Percentiles rank a stretch among this genome's conserved stretches.
Evolutionary conservation across 441 rosid species (phyloP).

Genomic region (Syzygium syzygioides): DNA sequence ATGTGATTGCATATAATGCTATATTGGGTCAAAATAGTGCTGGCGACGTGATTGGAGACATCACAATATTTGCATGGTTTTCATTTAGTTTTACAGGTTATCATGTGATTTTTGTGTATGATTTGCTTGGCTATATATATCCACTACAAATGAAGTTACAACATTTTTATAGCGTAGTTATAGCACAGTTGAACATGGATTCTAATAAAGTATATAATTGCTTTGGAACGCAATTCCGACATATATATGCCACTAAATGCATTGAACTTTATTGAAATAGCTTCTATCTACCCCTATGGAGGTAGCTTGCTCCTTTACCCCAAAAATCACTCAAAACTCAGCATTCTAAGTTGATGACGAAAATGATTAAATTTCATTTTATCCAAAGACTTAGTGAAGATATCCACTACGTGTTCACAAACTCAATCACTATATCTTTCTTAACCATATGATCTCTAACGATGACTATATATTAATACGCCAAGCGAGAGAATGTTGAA

Average conservation of each 20-base stretch:
- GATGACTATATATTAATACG: neutral
- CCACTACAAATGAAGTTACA: neutral
- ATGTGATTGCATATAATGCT: neutral
- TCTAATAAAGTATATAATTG: neutral
- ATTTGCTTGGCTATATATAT: neutral
- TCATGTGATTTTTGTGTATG: neutral
- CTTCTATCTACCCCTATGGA: neutral
- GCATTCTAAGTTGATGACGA: neutral
- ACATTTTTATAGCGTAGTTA: neutral
- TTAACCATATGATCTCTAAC: neutral
- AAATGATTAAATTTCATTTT: neutral
- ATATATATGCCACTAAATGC: neutral
- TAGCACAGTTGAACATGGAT: neutral
- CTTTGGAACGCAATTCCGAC: neutral
- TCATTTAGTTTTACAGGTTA: neutral
- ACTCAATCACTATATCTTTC: neutral
- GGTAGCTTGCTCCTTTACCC: neutral
- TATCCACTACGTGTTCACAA: neutral
- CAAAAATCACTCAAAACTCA: neutral
- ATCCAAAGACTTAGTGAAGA: neutral
- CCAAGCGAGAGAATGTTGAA: neutral
- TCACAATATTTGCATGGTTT: neutral
- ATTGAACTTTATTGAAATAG: neutral
- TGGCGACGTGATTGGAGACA: neutral
- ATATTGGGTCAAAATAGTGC: neutral